A percentile compares a stretch with the other conserved stretches of the same genome.
phyloP scores from a whole-genome alignment of 2,329 filamentous ascomycete genomes.

The Rutstroemia sydowiana region DNA sequence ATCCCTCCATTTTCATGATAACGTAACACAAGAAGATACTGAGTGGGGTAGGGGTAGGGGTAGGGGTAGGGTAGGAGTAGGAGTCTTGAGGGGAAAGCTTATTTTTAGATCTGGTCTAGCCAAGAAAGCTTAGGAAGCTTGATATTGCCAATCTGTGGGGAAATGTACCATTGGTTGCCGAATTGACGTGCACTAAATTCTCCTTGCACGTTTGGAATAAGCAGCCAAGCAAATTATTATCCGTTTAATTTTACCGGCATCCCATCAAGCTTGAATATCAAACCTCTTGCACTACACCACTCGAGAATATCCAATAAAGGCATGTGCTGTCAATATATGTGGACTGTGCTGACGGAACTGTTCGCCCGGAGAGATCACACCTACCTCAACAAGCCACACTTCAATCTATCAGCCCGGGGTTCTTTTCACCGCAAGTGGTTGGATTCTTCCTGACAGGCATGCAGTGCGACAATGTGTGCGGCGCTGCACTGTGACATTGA shows the following conservation, averaged over 20 bases:
- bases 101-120: background rate
- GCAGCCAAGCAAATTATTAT: background rate
- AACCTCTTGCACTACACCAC: no score
- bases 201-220: background rate
- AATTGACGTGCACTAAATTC: background rate
- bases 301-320: no score
- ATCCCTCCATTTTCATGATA: slow-evolving; percentile 5
- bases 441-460: background rate
- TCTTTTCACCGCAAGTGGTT: no score
- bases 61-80: background rate
- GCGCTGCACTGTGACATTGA: background rate
- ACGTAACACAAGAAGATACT: background rate
- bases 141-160: background rate
- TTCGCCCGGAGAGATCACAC: no score
- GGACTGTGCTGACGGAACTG: no score
- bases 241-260: background rate
- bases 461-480: background rate
- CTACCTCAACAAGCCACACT: no score
- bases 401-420: no score
- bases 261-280: background rate
- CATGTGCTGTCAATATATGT: no score
- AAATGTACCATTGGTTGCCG: slow-evolving; percentile 1
- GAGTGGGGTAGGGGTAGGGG: background rate
- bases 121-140: slow-evolving; percentile 4
- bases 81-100: slow-evolving; percentile 4